Conservation (phyloP, 495 filamentous ascomycete genomes). For the Massariosphaeria phaeospora region DNA sequence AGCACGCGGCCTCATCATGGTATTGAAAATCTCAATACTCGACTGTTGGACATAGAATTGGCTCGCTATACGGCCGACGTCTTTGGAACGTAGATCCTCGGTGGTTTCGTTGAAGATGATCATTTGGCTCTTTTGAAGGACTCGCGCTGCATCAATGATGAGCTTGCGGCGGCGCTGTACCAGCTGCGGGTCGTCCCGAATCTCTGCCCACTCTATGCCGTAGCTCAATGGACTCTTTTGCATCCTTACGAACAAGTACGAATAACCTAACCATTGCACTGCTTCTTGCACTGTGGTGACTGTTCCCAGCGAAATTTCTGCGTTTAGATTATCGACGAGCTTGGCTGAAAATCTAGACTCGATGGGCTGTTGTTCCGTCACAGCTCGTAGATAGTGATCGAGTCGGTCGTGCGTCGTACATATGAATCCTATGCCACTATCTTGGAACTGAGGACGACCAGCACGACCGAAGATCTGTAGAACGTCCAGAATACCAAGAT, state of each 20-base stretch:
- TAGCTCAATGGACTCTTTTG: conserved; percentile 83
- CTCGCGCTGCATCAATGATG: conserved; percentile 78
- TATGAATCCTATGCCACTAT: conserved; percentile 93
- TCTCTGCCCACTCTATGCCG: conserved; percentile 94
- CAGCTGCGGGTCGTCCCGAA: conserved; percentile 75
- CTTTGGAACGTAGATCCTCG: conserved; percentile 84
- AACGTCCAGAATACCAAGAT: conserved; percentile 94
- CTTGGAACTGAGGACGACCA: conserved; percentile 93
- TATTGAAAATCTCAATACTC: conserved; percentile 92
- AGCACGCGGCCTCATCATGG: conserved; percentile 73
- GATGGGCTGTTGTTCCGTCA: conserved; percentile 93
- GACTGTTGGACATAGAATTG: conserved; percentile 93
- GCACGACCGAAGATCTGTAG: conserved; percentile 98
- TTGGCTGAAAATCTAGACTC: conserved; percentile 88
- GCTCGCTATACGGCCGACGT: conserved; percentile 92
- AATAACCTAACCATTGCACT: conserved; percentile 95
- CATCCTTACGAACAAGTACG: conserved; percentile 96
- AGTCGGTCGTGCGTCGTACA: conserved; percentile 90
- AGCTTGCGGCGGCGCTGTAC: conserved; percentile 76
- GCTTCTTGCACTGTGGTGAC: conserved; percentile 93
- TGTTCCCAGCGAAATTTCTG: conserved; percentile 88
- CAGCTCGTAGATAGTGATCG: conserved; percentile 83
- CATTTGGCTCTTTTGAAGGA: conserved; percentile 91
- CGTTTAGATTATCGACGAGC: conserved; percentile 93
- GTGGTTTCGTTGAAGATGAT: conserved; percentile 95